Conservation (phyloP, 2,329 filamentous ascomycete species). For the Hirsutella rhossiliensis region DNA sequence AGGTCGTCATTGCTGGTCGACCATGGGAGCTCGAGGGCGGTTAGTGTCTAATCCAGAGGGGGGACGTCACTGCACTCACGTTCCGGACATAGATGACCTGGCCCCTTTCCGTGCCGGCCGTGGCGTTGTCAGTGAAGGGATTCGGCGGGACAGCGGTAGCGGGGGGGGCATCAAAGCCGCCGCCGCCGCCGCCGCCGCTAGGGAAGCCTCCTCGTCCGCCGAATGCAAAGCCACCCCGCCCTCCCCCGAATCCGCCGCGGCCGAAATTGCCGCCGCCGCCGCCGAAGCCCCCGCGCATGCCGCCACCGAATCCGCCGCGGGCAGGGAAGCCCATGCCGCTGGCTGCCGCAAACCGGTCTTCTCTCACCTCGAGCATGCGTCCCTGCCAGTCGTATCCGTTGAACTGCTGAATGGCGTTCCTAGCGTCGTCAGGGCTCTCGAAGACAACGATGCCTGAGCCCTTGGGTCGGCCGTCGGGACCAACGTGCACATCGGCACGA, state of each 20-base stretch:
- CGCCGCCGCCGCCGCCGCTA: constrained; percentile 20
- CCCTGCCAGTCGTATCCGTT: constrained; percentile 99
- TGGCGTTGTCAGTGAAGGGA: constrained; percentile 87
- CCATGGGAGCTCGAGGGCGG: constrained; percentile 67
- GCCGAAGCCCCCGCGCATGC: constrained; percentile 47
- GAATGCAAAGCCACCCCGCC: constrained; percentile 27
- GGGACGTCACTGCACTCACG: constrained; percentile 42
- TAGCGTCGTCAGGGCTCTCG: constrained; percentile 86
- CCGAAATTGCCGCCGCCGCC: constrained; percentile 38
- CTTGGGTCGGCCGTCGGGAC: constrained; percentile 86
- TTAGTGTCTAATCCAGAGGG: background rate
- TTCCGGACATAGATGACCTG: constrained; percentile 93
- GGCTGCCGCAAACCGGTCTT: constrained; percentile 78
- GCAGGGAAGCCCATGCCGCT: constrained; percentile 44
- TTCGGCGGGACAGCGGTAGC: constrained; percentile 53
- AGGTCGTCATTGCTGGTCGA: constrained; percentile 98
- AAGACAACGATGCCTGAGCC: constrained; percentile 96
- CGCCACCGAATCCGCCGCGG: constrained; percentile 47
- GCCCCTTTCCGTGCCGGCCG: constrained; percentile 71
- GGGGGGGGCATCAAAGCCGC: constrained; percentile 34
- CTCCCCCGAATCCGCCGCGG: constrained; percentile 27
- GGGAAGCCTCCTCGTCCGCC: constrained; percentile 39
- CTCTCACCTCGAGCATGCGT: constrained; percentile 81
- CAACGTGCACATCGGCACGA: constrained; percentile 87
- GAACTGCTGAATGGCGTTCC: constrained; percentile 93